Base-by-base conservation (phyloP, 2,329 filamentous ascomycete species). In the Sporothrix euskadiensis region DNA sequence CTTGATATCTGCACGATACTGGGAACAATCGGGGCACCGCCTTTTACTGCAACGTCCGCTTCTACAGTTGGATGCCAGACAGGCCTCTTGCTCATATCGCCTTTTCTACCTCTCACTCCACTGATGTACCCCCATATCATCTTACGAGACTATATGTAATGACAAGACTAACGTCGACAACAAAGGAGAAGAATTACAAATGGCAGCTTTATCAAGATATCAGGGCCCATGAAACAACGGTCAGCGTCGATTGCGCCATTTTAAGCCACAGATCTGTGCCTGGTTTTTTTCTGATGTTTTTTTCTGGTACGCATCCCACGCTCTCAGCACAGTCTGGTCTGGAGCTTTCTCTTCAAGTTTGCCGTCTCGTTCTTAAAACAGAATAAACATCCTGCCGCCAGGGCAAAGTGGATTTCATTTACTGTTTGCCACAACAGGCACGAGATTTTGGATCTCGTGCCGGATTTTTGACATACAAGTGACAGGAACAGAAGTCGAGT, bases 221-320 rank as follows among this genome's bases (percentile, higher is more conserved):
- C 44, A 47, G 44, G 12, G 12, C 14, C 44, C 59, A 10, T 12
- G 30, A 59, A 59, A 59, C 56, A 59, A 59, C 9, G 59, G 59
- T 44, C 41, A 14, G 44, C 30, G 4, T 12, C 59, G 35, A 63
- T 63, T 63, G 59, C 59, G 59, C 59, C 59, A 63, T 63, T 63
- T 63, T 63, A 63, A 22, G 59, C 19, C 9, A 39, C 35, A 44
- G 59, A 26, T 22, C 26, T 56, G 1, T 12, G 52, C 9, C 12
- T 22, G 44, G n/a, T n/a, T n/a, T n/a, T n/a, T n/a, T n/a, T n/a
- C n/a, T n/a, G n/a, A n/a, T n/a, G n/a, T n/a, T 1, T 26, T 63
- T 41, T 4, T 41, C 19, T 63, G 59, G 56, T 22, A n/a, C n/a
- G n/a, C 59, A 63, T 44, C 59, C 59, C 59, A 44, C 59, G 59